Evolutionary conservation across 2,329 filamentous ascomycete species (phyloP), one percentile per base, ranked within the genome.

Genomic region (Zopfia rhizophila): DNA sequence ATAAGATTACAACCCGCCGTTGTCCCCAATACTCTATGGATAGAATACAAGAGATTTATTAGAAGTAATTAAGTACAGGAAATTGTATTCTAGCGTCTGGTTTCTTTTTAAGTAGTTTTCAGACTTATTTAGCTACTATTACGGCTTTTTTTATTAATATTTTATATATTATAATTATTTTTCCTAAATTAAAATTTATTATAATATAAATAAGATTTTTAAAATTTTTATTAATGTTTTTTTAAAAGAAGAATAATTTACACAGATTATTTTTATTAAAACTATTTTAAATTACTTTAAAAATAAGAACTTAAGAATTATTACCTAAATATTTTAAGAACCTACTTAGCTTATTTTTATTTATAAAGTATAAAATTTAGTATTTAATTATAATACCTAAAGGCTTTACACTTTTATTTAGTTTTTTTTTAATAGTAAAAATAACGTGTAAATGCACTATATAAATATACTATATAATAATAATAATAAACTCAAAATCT

Each of bases 301-400:
- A 39, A n/a, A 72, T 61, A 14, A 65, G 45, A 21, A 61, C 57
- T 68, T 68, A 78, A 11, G 71, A 72, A 51, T 36, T 52, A 22
- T 52, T 28, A 19, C 45, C 74, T 25, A 79, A 67, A 55, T 75
- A 70, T 35, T 69, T 63, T 25, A 80, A 53, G 43, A 79, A 66
- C 14, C 64, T 70, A 24, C 69, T 62, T 27, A 78, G 65, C 27
- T 70, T 68, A 4, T 76, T 60, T 60, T 65, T 61, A 50, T 79
- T 72, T 29, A 69, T 71, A 58, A 80, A 80, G 53, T 75, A 76
- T 3, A 75, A 80, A 11, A 79, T 69, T 51, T 79, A 77, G 16
- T 73, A 72, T 50, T 75, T 69, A 27, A 79, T 57, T 24, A 79
- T 72, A 51, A 72, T 62, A 30, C 66, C 68, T 31, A 74, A 61